Percentiles rank a stretch among this genome's conserved stretches.
These are phyloP conservation scores for Aspergillus ochraceus DNA, from an alignment of 2,329 filamentous ascomycete genomes.

Conservation along the genomic window DNA sequence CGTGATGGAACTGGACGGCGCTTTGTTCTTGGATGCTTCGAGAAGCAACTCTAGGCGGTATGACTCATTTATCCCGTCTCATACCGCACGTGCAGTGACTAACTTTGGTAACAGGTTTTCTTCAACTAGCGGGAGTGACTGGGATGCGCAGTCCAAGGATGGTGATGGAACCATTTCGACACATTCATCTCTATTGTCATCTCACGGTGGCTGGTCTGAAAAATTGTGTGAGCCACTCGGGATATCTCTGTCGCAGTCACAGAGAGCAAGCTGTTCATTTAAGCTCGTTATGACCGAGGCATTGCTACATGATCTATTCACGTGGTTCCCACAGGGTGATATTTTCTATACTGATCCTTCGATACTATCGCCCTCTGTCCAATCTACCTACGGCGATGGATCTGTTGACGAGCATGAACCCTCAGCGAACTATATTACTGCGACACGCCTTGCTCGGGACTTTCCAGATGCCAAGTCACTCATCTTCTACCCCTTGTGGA, in stretches of 20 bases:
- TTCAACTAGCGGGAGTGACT: constrained; percentile 10
- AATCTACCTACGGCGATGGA: neutral
- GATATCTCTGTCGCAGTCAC: constrained; percentile 4
- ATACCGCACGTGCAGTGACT: neutral
- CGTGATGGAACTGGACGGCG: constrained; percentile 41
- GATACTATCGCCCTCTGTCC: neutral
- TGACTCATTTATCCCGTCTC: neutral
- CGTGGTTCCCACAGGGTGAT: constrained; percentile 16
- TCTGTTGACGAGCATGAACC: constrained; percentile 3
- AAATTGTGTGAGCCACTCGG: constrained; percentile 16
- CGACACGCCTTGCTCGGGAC: constrained; percentile 13
- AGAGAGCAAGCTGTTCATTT: neutral
- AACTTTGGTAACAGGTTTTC: neutral
- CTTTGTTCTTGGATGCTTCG: constrained; percentile 27
- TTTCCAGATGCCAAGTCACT: constrained; percentile 27
- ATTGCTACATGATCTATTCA: constrained; percentile 19
- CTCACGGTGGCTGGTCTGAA: constrained; percentile 14
- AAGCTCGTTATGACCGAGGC: constrained; percentile 12
- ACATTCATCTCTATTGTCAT: constrained; percentile 9
- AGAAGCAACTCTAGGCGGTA: constrained; percentile 22
- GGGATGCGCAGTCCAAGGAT: constrained; percentile 10
- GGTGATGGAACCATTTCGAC: constrained; percentile 1
- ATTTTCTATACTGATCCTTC: constrained; percentile 12
- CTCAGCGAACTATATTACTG: constrained; percentile 3
- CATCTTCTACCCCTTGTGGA: constrained; percentile 36